Base-by-base conservation (phyloP, 2,329 filamentous ascomycete species). In the Knoxdaviesia capensis region DNA sequence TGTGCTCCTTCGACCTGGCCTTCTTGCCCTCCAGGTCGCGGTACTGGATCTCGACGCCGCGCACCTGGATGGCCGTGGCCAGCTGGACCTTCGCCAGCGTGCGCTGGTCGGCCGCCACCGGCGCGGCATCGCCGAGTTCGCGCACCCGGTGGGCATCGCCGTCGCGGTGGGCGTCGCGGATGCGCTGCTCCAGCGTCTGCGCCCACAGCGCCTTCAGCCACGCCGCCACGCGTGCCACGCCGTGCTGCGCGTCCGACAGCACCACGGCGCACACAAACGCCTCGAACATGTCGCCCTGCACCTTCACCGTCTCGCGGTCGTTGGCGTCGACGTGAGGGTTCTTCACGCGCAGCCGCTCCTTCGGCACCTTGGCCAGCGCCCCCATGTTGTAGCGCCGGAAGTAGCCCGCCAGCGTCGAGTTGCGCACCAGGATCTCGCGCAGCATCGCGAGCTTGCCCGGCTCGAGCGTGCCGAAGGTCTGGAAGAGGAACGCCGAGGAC, bases 241-340 rank as follows among this genome's bases (percentile, higher is more conserved):
- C 86, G 39, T 72, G 55, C 3, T 61, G 57, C 0, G 74, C 66
- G 50, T 85, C 71, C 1, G 78, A 76, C 2, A 84, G 61, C 33
- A 93, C 69, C 5, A 87, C 60, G 3, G 80, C 87, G 6, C 81
- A 87, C 10, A 93, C 73, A 50, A 92, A 94, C 0, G 88, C 81
- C 56, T 96, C 88, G 51, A 94, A 92, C 11, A 94, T 69, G 54
- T 96, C 88, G 6, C 79, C 87, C 43, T 81, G 66, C 7, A 85
- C 74, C 57, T 94, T 94, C 9, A 63, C 69, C 45, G 71, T 66
- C 36, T 68, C 69, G 54, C 69, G 77, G 53, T 53, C 58, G 43
- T 52, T 68, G 41, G 52, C 58, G 39, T 47, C 52, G 29, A 60
- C 60, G 46, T 67, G 65, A 2, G 49, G 48, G 7, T 33, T 31